A percentile compares a stretch with the other conserved stretches of the same genome.
phyloP scores from a whole-genome alignment of 176 grass and related monocot genomes.

The Guadua angustifolia region DNA sequence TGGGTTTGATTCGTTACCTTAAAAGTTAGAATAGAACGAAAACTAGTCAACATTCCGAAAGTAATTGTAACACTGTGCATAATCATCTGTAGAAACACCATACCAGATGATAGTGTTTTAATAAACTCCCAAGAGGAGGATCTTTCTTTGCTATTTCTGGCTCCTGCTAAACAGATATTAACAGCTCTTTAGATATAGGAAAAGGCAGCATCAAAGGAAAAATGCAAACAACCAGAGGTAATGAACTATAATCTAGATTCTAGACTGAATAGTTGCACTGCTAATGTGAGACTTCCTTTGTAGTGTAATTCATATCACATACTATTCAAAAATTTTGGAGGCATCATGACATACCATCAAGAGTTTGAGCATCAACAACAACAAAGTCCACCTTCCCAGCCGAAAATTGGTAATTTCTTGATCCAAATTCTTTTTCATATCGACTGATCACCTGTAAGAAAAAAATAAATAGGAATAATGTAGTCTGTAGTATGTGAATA shows the following conservation, averaged over 20 bases:
- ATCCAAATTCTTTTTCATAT: constrained; percentile 87
- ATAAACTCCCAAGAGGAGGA: constrained; percentile 91
- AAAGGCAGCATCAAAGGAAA: constrained; percentile 12
- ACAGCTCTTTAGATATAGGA: constrained; percentile 39
- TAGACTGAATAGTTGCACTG: constrained; percentile 26
- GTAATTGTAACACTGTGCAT: constrained; percentile 4
- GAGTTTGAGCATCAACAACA: constrained; percentile 65
- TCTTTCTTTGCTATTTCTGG: constrained; percentile 72
- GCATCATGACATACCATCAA: constrained; percentile 69
- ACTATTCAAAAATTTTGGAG: constrained; percentile 27
- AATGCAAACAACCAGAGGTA: not conserved
- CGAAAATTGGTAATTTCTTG: constrained; percentile 81
- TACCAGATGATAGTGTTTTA: constrained; percentile 68
- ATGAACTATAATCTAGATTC: constrained; percentile 20
- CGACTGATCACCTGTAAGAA: constrained; percentile 67
- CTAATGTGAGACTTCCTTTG: constrained; percentile 17
- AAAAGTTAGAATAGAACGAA: too few species aligned
- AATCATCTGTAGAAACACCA: constrained; percentile 39
- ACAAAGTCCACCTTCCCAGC: too few species aligned
- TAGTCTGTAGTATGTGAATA: constrained; percentile 28
- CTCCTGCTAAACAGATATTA: constrained; percentile 55
- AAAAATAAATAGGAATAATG: not conserved
- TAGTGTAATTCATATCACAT: constrained; percentile 31
- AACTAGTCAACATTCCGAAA: too few species aligned
- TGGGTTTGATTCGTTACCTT: constrained; percentile 41